phyloP scores from a whole-genome alignment of 169 alveolate species.

The Ichthyophthirius multifiliis region DNA sequence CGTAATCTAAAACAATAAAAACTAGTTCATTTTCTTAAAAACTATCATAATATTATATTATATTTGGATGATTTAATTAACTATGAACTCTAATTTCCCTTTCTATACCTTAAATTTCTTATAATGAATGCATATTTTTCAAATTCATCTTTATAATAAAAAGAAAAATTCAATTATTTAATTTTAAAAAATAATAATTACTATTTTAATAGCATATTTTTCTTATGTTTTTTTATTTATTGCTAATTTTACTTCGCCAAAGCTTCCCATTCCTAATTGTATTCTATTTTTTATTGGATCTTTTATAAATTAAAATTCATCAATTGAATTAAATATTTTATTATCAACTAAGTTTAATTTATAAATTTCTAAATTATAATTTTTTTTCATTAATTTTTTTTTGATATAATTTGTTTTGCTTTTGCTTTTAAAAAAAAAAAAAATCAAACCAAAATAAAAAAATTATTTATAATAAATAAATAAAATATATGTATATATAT shows the following conservation, averaged over 20 bases:
- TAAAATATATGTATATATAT: too few species aligned
- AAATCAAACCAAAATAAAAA: too few species aligned
- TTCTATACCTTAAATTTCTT: slow-evolving; percentile 38
- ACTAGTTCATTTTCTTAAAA: slow-evolving; percentile 38
- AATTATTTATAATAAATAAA: too few species aligned
- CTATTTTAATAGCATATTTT: slow-evolving; percentile 46
- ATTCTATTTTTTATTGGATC: slow-evolving; percentile 17
- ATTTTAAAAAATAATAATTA: background rate
- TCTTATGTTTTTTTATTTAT: slow-evolving; percentile 34
- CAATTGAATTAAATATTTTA: background rate
- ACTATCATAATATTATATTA: slow-evolving; percentile 45
- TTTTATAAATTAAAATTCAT: slow-evolving; percentile 41
- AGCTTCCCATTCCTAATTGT: slow-evolving; percentile 55
- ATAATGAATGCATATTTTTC: slow-evolving; percentile 10
- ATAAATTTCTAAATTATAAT: background rate
- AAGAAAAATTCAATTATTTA: background rate
- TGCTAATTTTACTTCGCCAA: slow-evolving; percentile 55
- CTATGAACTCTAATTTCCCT: slow-evolving; percentile 53
- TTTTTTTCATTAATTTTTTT: background rate
- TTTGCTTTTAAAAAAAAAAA: too few species aligned
- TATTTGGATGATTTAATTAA: slow-evolving; percentile 48
- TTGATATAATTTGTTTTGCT: too few species aligned
- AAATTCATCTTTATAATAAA: slow-evolving; percentile 3
- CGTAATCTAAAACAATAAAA: slow-evolving; percentile 57
- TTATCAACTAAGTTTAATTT: background rate